Evolutionary conservation across 176 grass and related monocot species (phyloP).

Genomic region (Puccinellia tenuiflora): DNA sequence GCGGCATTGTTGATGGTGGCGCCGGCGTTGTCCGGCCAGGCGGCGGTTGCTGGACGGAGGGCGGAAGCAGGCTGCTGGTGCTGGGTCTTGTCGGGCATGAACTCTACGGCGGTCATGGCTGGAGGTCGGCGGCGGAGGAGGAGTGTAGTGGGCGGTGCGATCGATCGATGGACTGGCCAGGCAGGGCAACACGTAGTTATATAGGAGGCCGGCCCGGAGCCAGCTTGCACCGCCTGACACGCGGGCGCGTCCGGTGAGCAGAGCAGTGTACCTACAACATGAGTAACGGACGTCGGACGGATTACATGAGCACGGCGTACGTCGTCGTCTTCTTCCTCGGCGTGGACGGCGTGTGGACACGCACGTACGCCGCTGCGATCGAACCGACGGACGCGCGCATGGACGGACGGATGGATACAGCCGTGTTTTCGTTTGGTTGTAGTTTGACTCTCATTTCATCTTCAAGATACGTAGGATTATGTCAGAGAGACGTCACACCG

Average conservation of each 20-base stretch:
- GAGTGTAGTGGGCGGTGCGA: background rate
- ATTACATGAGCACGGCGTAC: background rate
- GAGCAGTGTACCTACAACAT: background rate
- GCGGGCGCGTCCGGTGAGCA: background rate
- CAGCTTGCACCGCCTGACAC: background rate
- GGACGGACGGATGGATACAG: background rate
- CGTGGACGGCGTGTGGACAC: background rate
- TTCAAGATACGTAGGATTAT: background rate
- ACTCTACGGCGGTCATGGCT: slow-evolving; percentile 32
- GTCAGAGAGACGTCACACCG: background rate
- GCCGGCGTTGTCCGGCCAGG: background rate
- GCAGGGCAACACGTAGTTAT: background rate
- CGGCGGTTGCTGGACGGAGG: no score
- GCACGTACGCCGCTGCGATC: background rate
- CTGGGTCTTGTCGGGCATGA: slow-evolving; percentile 9
- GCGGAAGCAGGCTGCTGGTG: background rate
- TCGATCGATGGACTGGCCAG: background rate
- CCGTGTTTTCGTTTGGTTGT: background rate
- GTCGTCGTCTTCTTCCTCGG: background rate
- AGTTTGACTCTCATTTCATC: background rate
- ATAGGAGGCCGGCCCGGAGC: background rate
- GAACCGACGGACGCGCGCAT: background rate
- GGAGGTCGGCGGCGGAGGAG: background rate
- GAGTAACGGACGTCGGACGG: background rate
- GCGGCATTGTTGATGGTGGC: background rate